phyloP scores from a whole-genome alignment of 768 basidiomycete species.

The Phaffia australis region DNA sequence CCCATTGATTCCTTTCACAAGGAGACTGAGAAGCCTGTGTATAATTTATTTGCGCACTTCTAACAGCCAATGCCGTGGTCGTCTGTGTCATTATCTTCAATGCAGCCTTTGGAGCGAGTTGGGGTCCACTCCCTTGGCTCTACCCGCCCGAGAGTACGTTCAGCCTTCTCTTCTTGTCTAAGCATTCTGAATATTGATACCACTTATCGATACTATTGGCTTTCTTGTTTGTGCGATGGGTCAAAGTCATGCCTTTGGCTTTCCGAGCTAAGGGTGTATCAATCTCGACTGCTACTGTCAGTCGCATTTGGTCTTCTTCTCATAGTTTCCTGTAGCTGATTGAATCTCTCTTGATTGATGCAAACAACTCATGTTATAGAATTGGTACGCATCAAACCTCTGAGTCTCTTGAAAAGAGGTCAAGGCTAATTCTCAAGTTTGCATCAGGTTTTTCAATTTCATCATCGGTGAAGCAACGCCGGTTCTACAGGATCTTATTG shows the following conservation, averaged over 20 bases:
- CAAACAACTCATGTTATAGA: neutral
- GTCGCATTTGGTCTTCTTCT: constrained; percentile 29
- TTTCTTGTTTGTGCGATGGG: neutral
- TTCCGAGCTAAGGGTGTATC: constrained; percentile 94
- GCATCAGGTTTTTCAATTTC: constrained; percentile 63
- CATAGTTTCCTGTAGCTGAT: constrained; percentile 39
- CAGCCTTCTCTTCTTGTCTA: constrained; percentile 53
- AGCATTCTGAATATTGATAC: neutral
- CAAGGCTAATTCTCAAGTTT: neutral
- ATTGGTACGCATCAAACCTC: constrained; percentile 1
- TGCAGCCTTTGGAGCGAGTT: constrained; percentile 73
- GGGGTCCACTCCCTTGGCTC: constrained; percentile 69
- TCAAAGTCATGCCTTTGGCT: constrained; percentile 65
- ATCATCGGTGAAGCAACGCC: constrained; percentile 81
- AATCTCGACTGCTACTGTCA: constrained; percentile 66
- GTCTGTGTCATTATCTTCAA: constrained; percentile 83
- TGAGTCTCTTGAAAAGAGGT: neutral
- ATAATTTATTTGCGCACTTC: too few species aligned
- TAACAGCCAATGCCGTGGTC: constrained; percentile 61
- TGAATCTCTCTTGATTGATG: constrained; percentile 37
- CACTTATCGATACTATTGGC: neutral
- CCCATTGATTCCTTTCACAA: neutral
- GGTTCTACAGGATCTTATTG: constrained; percentile 70
- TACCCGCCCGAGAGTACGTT: constrained; percentile 31
- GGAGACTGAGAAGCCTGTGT: neutral